A percentile compares a stretch with the other conserved stretches of the same genome.
phyloP scores from a whole-genome alignment of 148 eudicot species.

The Chenopodium quinoa region DNA sequence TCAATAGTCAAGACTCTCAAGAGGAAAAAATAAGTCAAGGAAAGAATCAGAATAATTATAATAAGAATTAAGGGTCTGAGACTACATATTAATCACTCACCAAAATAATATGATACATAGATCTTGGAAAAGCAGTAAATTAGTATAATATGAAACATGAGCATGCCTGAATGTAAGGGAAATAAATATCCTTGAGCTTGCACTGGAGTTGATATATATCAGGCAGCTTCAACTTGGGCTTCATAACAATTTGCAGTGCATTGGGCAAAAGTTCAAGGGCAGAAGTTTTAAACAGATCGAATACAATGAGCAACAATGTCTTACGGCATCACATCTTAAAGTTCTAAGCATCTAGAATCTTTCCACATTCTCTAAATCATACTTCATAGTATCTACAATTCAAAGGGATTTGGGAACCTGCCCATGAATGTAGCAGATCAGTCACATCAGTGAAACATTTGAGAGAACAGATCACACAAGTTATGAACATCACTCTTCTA shows the following conservation, averaged over 20 bases:
- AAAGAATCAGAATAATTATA: background rate
- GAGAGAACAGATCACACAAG: background rate
- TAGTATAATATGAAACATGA: background rate
- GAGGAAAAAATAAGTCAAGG: background rate
- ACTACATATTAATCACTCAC: too few relatives aligned
- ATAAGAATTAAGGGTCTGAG: background rate
- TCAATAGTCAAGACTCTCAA: background rate
- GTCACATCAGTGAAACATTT: background rate
- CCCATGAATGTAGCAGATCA: background rate
- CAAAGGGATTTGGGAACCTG: background rate
- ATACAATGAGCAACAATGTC: background rate
- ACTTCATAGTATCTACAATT: background rate
- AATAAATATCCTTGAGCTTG: conserved; percentile 79
- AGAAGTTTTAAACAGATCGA: background rate
- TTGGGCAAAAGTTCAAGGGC: background rate
- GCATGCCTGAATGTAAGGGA: conserved; percentile 77
- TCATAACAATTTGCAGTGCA: conserved; percentile 51
- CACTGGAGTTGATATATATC: conserved; percentile 44
- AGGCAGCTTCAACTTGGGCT: conserved; percentile 44
- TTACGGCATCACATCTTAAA: background rate
- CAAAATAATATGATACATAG: background rate
- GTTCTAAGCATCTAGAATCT: background rate
- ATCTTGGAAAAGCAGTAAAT: background rate
- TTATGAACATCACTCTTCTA: background rate
- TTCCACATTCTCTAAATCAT: background rate